These are phyloP conservation scores for Pleurotus citrinopileatus DNA, from an alignment of 768 basidiomycete species.

Conservation along the genomic window DNA sequence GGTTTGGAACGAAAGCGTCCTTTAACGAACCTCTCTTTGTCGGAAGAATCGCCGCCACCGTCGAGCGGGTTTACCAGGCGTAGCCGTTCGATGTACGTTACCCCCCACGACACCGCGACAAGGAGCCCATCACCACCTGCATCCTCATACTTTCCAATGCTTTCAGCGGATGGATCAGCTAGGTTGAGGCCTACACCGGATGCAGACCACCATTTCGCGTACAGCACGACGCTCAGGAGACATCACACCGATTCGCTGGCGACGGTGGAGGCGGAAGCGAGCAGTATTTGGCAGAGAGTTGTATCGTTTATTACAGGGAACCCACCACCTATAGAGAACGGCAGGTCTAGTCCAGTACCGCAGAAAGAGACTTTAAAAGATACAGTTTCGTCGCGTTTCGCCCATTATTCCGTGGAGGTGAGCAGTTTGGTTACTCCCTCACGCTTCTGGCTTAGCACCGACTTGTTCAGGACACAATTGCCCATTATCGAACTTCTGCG, in stretches of 20 bases:
- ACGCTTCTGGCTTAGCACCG: slow-evolving; percentile 2
- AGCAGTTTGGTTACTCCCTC: slow-evolving; percentile 19
- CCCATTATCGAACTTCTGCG: slow-evolving; percentile 64
- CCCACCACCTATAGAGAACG: slow-evolving; percentile 25
- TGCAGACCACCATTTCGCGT: slow-evolving; percentile 75
- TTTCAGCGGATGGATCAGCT: slow-evolving; percentile 43
- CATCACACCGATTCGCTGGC: slow-evolving; percentile 54
- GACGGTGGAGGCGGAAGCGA: slow-evolving; percentile 45
- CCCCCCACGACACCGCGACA: slow-evolving; percentile 18
- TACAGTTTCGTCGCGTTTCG: slow-evolving; percentile 68
- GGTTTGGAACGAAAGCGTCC: slow-evolving; percentile 43
- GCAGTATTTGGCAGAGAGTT: slow-evolving; percentile 48
- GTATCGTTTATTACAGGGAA: slow-evolving; percentile 38
- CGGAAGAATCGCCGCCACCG: slow-evolving; percentile 31
- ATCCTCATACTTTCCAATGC: slow-evolving; percentile 72
- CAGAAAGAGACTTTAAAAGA: slow-evolving; percentile 35
- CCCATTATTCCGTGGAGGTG: slow-evolving; percentile 64
- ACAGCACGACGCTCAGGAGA: slow-evolving; percentile 75
- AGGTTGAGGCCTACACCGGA: slow-evolving; percentile 59
- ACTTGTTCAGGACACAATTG: slow-evolving; percentile 62
- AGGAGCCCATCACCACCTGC: slow-evolving; percentile 69
- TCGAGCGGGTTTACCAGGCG: slow-evolving; percentile 31
- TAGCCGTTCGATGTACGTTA: slow-evolving; percentile 21
- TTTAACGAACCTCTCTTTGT: slow-evolving; percentile 28
- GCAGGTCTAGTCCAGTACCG: slow-evolving; percentile 25